phyloP scores from a whole-genome alignment of 2,329 filamentous ascomycete species.

The Drechslerella dactyloides region DNA sequence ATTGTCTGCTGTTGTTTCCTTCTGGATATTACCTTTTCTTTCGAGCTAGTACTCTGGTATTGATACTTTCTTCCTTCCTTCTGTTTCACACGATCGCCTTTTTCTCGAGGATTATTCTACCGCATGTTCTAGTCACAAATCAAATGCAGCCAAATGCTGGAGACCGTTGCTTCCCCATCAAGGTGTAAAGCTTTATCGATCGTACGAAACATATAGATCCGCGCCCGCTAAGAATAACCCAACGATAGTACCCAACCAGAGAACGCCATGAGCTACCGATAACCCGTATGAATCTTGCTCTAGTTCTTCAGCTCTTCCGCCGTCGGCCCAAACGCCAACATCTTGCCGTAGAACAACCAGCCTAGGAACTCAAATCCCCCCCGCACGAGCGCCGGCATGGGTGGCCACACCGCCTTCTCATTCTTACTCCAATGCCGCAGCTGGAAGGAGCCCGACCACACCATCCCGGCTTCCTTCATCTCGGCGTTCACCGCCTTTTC shows the following conservation, averaged over 20 bases:
- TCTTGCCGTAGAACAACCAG: conserved; percentile 40
- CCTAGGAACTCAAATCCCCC: conserved; percentile 33
- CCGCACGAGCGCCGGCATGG: conserved; percentile 41
- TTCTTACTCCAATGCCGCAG: conserved; percentile 38
- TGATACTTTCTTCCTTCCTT: too few relatives aligned
- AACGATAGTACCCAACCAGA: not conserved
- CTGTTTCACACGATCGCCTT: too few relatives aligned
- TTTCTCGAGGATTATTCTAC: too few relatives aligned
- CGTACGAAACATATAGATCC: not conserved
- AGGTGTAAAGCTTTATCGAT: too few relatives aligned
- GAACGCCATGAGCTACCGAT: not conserved
- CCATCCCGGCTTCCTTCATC: conserved; percentile 30
- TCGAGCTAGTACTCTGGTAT: too few relatives aligned
- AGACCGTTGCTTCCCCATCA: too few relatives aligned
- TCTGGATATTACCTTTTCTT: not conserved
- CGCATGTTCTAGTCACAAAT: too few relatives aligned
- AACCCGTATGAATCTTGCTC: not conserved
- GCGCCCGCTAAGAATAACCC: not conserved
- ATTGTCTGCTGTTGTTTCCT: not conserved
- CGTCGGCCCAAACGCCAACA: conserved; percentile 28
- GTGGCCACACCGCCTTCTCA: conserved; percentile 50
- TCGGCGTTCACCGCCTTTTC: conserved; percentile 33
- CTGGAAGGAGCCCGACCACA: conserved; percentile 32
- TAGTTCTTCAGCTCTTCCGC: conserved; percentile 34
- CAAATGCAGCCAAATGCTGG: not conserved